These are phyloP conservation scores for Xylariaceae sp. DNA, from an alignment of 2,329 filamentous ascomycete genomes.

Conservation along the genomic window DNA sequence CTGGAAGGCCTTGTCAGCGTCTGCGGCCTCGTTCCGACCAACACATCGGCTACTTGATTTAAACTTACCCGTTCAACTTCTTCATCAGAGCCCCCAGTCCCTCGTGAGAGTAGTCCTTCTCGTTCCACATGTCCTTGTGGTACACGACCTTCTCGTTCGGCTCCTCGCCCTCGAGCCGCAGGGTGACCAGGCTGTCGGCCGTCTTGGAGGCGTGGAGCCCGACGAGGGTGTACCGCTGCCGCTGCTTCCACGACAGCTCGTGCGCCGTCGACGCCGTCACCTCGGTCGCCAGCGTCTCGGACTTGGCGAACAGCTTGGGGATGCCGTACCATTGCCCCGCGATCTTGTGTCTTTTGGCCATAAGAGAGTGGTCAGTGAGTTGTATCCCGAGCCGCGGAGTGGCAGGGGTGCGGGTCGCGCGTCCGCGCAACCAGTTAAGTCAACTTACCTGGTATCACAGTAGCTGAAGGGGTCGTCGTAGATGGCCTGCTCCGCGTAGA, in stretches of 20 bases:
- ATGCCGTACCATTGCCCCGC: conserved; percentile 44
- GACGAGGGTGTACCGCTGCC: conserved; percentile 38
- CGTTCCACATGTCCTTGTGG: conserved; percentile 43
- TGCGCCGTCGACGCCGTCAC: conserved; percentile 29
- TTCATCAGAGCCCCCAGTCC: conserved; percentile 40
- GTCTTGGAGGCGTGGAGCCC: conserved; percentile 27
- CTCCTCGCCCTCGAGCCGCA: conserved; percentile 29
- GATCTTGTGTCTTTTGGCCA: conserved; percentile 28
- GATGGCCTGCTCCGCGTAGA: conserved; percentile 36
- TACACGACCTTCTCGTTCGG: conserved; percentile 31
- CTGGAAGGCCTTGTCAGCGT: conserved; percentile 1
- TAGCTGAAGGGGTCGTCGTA: conserved; percentile 42
- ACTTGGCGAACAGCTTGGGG: conserved; percentile 32
- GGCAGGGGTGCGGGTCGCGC: too few relatives aligned
- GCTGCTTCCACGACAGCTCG: conserved; percentile 38
- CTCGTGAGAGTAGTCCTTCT: conserved; percentile 39
- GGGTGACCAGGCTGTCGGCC: conserved; percentile 32
- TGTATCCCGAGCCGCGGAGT: neutral
- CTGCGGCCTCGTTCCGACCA: too few relatives aligned
- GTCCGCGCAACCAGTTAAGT: conserved; percentile 1
- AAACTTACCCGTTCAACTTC: conserved; percentile 35
- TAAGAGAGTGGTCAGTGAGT: neutral
- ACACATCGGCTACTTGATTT: too few relatives aligned
- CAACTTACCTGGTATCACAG: conserved; percentile 36
- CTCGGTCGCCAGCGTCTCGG: conserved; percentile 33